These are phyloP conservation scores for Cystofilobasidium ferigula DNA, from an alignment of 768 basidiomycete genomes.

Conservation along the genomic window DNA sequence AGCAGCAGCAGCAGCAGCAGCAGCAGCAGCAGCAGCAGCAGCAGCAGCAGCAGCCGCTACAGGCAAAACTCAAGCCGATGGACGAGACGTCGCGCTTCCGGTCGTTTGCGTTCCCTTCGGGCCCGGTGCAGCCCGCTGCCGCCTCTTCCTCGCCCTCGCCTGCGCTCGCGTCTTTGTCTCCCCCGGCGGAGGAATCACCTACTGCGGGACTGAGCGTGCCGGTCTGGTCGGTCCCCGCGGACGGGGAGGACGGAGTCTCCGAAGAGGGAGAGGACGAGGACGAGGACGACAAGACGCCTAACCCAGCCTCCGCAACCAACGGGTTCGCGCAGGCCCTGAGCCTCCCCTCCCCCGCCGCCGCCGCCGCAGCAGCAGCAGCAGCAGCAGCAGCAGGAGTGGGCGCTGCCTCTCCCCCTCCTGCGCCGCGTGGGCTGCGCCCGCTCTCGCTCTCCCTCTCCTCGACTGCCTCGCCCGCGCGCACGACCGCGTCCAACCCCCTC, in stretches of 20 bases:
- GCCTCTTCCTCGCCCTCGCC: not conserved
- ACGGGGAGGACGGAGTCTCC: too few species aligned
- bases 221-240: too few species aligned
- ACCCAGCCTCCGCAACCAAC: not conserved
- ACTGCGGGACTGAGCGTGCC: not conserved
- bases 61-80: too few species aligned
- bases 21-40: too few species aligned
- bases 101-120: conserved; percentile 17
- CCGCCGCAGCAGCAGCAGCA: not conserved
- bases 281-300: not conserved
- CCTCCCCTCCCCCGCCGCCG: not conserved
- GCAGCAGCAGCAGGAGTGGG: not conserved
- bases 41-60: too few species aligned
- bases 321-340: not conserved
- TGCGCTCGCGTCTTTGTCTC: not conserved
- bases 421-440: not conserved
- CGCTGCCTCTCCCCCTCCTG: not conserved
- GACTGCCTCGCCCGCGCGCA: conserved; percentile 1
- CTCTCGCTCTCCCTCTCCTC: not conserved
- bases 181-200: not conserved
- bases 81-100: conserved; percentile 13
- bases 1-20: too few species aligned
- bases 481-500: conserved; percentile 4
- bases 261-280: conserved; percentile 8
- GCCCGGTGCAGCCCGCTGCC: not conserved